These are phyloP conservation scores for Artemisia tridentata DNA, from an alignment of 129 eudicot genomes.

Conservation along the genomic window DNA sequence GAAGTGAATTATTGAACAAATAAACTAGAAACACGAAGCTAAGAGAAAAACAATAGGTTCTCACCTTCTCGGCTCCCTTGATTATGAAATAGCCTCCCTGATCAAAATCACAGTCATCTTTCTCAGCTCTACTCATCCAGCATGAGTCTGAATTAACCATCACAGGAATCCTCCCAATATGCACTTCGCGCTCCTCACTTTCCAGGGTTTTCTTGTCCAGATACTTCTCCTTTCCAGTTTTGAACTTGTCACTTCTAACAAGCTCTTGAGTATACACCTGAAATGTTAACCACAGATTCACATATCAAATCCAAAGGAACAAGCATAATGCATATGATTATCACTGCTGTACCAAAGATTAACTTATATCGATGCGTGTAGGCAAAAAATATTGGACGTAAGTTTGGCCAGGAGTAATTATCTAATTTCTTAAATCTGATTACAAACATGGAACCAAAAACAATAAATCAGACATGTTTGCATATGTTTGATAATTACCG, in stretches of 20 bases:
- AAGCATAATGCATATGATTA: constrained; percentile 4
- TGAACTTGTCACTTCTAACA: constrained; percentile 75
- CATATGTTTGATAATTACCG: not conserved
- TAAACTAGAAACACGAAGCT: constrained; percentile 8
- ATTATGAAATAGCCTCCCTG: constrained; percentile 88
- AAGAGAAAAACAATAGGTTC: not conserved
- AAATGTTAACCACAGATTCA: constrained; percentile 18
- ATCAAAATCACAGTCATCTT: constrained; percentile 79
- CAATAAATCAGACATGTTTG: constrained; percentile 2
- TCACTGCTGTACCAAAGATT: not conserved
- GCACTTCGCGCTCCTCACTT: constrained; percentile 37
- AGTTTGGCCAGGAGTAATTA: no score
- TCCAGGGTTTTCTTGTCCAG: constrained; percentile 44
- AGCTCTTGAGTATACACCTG: constrained; percentile 67
- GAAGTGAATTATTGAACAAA: constrained; percentile 1
- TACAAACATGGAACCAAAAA: no score
- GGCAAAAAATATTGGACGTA: not conserved
- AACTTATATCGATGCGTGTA: not conserved
- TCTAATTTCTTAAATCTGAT: no score
- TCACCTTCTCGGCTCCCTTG: constrained; percentile 97
- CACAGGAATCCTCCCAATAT: constrained; percentile 83
- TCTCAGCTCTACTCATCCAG: constrained; percentile 68
- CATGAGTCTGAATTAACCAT: constrained; percentile 90
- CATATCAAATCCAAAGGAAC: constrained; percentile 7
- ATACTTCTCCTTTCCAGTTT: constrained; percentile 60